These are phyloP conservation scores for Plasmodium reichenowi DNA, from an alignment of 169 alveolate species.

Conservation along the genomic window DNA sequence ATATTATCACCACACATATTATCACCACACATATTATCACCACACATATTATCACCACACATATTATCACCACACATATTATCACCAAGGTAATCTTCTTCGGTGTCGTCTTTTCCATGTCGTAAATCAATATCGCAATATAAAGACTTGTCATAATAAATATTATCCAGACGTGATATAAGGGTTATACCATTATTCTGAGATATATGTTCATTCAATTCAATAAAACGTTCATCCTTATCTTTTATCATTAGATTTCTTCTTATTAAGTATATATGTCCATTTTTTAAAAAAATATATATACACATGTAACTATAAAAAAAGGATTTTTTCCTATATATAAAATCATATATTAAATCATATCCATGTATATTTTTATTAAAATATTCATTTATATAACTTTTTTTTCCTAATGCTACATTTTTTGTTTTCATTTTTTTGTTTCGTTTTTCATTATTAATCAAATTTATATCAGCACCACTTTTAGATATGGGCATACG, in stretches of 20 bases:
- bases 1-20: too few species aligned
- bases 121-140: constrained; percentile 27
- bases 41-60: too few species aligned
- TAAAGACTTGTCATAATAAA: constrained; percentile 13
- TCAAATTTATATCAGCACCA: too few species aligned
- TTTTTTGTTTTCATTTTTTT: background rate
- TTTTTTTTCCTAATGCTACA: background rate
- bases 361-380: constrained; percentile 16
- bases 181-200: constrained; percentile 46
- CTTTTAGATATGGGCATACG: background rate
- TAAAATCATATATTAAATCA: constrained; percentile 34
- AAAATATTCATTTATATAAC: constrained; percentile 1
- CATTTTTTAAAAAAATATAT: constrained; percentile 43
- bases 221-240: background rate
- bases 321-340: constrained; percentile 25
- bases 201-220: constrained; percentile 3
- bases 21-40: too few species aligned
- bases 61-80: too few species aligned
- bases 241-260: constrained; percentile 22
- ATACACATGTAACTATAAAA: constrained; percentile 59
- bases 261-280: constrained; percentile 32
- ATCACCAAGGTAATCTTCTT: background rate
- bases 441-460: background rate
- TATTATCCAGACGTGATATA: constrained; percentile 35
- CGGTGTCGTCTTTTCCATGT: too few species aligned